Percentiles rank a stretch among this genome's conserved stretches.
phyloP scores from a whole-genome alignment of 768 basidiomycete genomes.

The Mycena filopes region DNA sequence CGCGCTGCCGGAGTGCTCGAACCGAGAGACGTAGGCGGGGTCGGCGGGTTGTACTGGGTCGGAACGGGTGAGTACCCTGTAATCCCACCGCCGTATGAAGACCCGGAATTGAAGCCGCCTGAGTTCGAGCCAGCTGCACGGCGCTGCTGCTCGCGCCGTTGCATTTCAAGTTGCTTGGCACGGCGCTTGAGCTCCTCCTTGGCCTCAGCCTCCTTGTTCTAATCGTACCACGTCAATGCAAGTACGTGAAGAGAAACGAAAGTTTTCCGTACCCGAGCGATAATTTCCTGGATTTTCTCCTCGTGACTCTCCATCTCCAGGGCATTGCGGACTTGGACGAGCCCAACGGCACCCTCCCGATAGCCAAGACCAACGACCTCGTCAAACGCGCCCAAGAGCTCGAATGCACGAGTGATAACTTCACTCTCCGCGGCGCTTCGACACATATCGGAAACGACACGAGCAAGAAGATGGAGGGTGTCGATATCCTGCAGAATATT shows the following conservation, averaged over 20 bases:
- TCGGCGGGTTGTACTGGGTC: slow-evolving; percentile 64
- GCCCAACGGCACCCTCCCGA: slow-evolving; percentile 73
- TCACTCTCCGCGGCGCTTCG: slow-evolving; percentile 89
- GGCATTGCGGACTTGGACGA: slow-evolving; percentile 82
- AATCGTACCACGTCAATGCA: slow-evolving; percentile 6
- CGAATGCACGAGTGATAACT: slow-evolving; percentile 91
- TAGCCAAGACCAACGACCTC: slow-evolving; percentile 95
- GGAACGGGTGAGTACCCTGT: slow-evolving; percentile 79
- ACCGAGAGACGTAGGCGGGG: slow-evolving; percentile 58
- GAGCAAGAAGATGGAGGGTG: slow-evolving; percentile 92
- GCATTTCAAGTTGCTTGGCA: slow-evolving; percentile 98
- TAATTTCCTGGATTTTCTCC: slow-evolving; percentile 98
- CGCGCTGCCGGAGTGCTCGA: slow-evolving; percentile 61
- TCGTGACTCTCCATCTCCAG: slow-evolving; percentile 93
- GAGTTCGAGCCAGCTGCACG: slow-evolving; percentile 62
- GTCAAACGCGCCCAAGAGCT: slow-evolving; percentile 94
- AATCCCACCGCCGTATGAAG: slow-evolving; percentile 73
- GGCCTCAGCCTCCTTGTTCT: slow-evolving; percentile 99
- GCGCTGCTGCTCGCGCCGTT: slow-evolving; percentile 92
- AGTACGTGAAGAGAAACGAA: background rate
- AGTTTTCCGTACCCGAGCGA: slow-evolving; percentile 76
- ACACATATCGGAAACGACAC: slow-evolving; percentile 93
- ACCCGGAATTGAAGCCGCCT: slow-evolving; percentile 57
- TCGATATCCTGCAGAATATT: slow-evolving; percentile 99
- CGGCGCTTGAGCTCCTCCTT: slow-evolving; percentile 99